Percentiles rank a stretch among this genome's conserved stretches.
Evolutionary conservation across 2,329 filamentous ascomycete genomes (phyloP).

Genomic region (Cryphonectria radicalis): DNA sequence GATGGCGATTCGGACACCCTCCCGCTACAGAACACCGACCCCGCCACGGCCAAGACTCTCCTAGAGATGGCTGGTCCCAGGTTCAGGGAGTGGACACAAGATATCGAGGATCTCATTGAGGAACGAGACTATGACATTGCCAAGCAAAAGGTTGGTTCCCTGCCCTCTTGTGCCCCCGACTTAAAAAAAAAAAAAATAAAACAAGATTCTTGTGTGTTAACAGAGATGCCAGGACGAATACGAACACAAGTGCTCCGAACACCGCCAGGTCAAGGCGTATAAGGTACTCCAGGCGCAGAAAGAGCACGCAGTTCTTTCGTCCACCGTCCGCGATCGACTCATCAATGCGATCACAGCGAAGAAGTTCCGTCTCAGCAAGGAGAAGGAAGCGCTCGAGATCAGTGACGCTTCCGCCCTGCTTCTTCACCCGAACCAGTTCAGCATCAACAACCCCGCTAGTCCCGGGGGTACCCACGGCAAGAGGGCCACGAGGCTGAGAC

Average conservation of each 20-base stretch:
- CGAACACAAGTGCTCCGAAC: constrained; percentile 63
- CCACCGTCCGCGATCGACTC: constrained; percentile 67
- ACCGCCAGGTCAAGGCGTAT: constrained; percentile 63
- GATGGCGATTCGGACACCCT: constrained; percentile 24
- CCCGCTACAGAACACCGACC: constrained; percentile 45
- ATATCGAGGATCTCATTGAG: constrained; percentile 87
- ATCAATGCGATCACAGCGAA: constrained; percentile 68
- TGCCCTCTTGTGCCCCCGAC: background rate
- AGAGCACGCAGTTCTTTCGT: constrained; percentile 63
- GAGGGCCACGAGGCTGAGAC: constrained; percentile 64
- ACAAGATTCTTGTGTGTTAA: background rate
- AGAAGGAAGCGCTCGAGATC: constrained; percentile 71
- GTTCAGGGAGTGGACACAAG: constrained; percentile 83
- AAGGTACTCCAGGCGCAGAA: constrained; percentile 65
- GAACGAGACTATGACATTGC: constrained; percentile 83
- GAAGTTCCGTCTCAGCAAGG: constrained; percentile 65
- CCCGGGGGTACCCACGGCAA: constrained; percentile 67
- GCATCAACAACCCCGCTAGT: constrained; percentile 66
- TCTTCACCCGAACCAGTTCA: constrained; percentile 71
- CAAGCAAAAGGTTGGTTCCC: constrained; percentile 71
- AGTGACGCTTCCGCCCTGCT: constrained; percentile 68
- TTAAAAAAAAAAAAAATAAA: too few species aligned
- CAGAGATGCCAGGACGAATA: constrained; percentile 58
- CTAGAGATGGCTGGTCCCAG: constrained; percentile 79
- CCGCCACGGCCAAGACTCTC: constrained; percentile 54